These are phyloP conservation scores for Podila verticillata DNA, from an alignment of 192 early-diverging fungal genomes.

Conservation along the genomic window DNA sequence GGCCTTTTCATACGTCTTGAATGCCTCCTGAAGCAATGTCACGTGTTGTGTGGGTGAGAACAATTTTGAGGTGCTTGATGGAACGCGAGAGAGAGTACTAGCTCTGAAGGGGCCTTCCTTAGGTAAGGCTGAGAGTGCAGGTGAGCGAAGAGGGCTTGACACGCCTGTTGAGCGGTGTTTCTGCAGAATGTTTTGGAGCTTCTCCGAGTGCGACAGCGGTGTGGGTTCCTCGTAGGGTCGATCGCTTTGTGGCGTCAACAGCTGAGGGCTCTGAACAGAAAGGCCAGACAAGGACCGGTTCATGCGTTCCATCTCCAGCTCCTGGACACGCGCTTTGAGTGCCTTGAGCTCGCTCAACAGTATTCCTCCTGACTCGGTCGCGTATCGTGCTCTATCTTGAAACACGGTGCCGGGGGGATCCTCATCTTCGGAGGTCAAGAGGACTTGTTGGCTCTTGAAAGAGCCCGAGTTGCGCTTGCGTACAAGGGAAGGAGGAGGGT, in stretches of 20 bases:
- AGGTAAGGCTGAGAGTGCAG: background rate
- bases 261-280: conserved; percentile 22
- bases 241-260: conserved; percentile 3
- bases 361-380: conserved; percentile 14
- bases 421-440: conserved; percentile 26
- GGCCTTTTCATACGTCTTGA: conserved; percentile 37
- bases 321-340: conserved; percentile 37
- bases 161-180: conserved; percentile 1
- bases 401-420: background rate
- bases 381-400: conserved; percentile 15
- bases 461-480: conserved; percentile 34
- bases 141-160: conserved; percentile 10
- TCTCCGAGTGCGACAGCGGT: conserved; percentile 20
- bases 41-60: conserved; percentile 17
- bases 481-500: background rate
- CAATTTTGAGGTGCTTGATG: background rate
- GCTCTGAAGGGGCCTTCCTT: background rate
- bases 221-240: background rate
- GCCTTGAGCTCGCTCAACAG: conserved; percentile 43
- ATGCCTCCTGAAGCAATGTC: conserved; percentile 21
- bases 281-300: conserved; percentile 40
- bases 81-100: background rate
- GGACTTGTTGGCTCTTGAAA: conserved; percentile 18
- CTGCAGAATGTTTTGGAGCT: conserved; percentile 11
- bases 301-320: conserved; percentile 45